Evolutionary conservation across 371 early-diverging fungal species (phyloP), one percentile per base, ranked within the genome.

Genomic region (Neoconidiobolus thromboides): DNA sequence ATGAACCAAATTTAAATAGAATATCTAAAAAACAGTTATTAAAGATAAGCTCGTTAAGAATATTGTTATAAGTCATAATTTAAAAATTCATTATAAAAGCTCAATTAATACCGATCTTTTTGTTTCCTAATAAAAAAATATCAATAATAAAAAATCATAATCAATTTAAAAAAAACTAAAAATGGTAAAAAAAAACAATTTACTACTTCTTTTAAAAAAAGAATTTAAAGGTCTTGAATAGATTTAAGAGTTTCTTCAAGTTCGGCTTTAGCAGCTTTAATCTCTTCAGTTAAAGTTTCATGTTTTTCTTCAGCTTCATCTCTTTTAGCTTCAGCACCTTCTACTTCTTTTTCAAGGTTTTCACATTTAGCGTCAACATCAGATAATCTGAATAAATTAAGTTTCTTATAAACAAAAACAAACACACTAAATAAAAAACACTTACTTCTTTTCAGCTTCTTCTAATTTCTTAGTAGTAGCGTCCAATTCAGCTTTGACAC

Each of bases 391-490:
- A 44, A 26, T 38, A 48, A 43, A 37, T 26, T 26, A 26, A 26
- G 26, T 4, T 14, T n/a, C 15, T 49, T 49, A 5, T 43, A 9
- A 10, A 46, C 7, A 4, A 43, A 57, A 26, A 26, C 26, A 26
- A 26, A 26, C 26, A 26, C 26, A 26, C 26, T 26, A 26, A 26
- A 15, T 26, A 3, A 43, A 49, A 58, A 58, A 5, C 26, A 57
- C 38, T 58, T 57, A 58, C 58, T 58, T 58, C 48, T 46, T 46
- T 15, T 9, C 40, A n/a, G 58, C 58, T 15, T 58, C 58, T 38
- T 58, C 44, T 2, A 58, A 39, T 26, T 26, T 26, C 26, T 26
- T 26, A 26, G 26, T 26, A 26, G 26, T 26, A 26, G 26, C 26
- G 26, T 26, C 26, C 26, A 26, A 26, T 49, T 58, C 3, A 37